Percentiles rank a stretch among this genome's conserved stretches.
phyloP scores from a whole-genome alignment of 192 early-diverging fungal species.

The Entomortierella beljakovae region DNA sequence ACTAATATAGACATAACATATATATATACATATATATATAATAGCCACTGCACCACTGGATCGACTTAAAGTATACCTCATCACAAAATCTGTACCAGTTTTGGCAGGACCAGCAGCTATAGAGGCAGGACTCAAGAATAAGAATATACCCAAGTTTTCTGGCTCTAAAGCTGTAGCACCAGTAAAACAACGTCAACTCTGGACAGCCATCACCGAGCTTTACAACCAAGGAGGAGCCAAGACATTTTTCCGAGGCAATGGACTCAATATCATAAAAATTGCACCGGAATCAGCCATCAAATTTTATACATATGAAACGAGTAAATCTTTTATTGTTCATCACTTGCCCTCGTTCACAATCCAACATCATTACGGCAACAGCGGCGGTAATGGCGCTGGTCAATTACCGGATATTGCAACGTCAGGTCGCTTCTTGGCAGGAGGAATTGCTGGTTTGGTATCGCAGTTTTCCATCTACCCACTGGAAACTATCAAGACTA shows the following conservation, averaged over 20 bases:
- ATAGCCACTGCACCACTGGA: conserved; percentile 75
- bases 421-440: conserved; percentile 72
- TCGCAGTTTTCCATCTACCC: conserved; percentile 83
- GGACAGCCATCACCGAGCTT: conserved; percentile 63
- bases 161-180: conserved; percentile 40
- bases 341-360: conserved; percentile 38
- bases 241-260: conserved; percentile 82
- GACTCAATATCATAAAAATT: conserved; percentile 82
- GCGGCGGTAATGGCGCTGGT: background rate
- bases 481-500: conserved; percentile 80
- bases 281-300: conserved; percentile 82
- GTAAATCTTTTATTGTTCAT: conserved; percentile 44
- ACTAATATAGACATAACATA: background rate
- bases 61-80: conserved; percentile 73
- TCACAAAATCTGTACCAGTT: conserved; percentile 52
- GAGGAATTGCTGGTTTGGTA: conserved; percentile 77
- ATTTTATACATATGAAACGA: conserved; percentile 79
- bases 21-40: background rate
- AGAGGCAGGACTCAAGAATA: conserved; percentile 40
- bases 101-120: conserved; percentile 28
- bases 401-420: conserved; percentile 58
- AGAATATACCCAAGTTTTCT: conserved; percentile 55
- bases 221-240: conserved; percentile 74
- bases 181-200: conserved; percentile 50
- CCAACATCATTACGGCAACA: conserved; percentile 4